Base-by-base conservation (phyloP, 164 flowering plant species). In the Santalum album region DNA sequence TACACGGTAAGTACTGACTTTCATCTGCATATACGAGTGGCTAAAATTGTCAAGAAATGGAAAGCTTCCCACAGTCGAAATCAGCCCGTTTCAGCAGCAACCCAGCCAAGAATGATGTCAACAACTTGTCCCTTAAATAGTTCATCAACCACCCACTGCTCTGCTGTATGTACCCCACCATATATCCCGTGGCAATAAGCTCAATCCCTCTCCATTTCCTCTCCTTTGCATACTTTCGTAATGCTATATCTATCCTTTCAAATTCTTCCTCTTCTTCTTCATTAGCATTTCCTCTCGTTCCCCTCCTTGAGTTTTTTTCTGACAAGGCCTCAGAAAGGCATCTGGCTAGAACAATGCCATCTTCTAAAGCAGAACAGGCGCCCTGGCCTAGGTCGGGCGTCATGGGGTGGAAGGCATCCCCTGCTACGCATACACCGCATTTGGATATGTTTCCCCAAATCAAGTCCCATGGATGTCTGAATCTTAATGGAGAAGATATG, bases 301-400 rank as follows among this genome's bases (percentile, higher is more conserved):
- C 36, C 5, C 1, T 15, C 21, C 24, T 26, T 10, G 16, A 21
- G 10, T 6, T 53, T n/a, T 50, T 51, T 25, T 20, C 20, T 20
- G 2, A 20, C 46, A 79, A 51, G 49, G 75, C 83, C 40, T 69
- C 68, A 0, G 52, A 78, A 21, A 79, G 66, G 53, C 84, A 76
- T 38, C 78, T 66, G 1, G 79, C 75, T 15, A 79, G 38, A n/a
- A 70, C 67, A 27, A 79, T 60, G 10, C 65, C 76, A 40, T 76
- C 84, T 63, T 79, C 84, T 34, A 79, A 44, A 12, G 84, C 77
- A 0, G 66, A 22, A 47, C 84, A 72, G 2, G 64, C 81, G 0
- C 84, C 84, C 63, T 79, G 81, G 45, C 74, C 84, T 1, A 76
- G 35, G 42, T 79, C 79, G 11, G 70, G 80, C n/a, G 69, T 78